These are phyloP conservation scores for Fusarium subglutinans DNA, from an alignment of 2,329 filamentous ascomycete genomes.

Conservation along the genomic window DNA sequence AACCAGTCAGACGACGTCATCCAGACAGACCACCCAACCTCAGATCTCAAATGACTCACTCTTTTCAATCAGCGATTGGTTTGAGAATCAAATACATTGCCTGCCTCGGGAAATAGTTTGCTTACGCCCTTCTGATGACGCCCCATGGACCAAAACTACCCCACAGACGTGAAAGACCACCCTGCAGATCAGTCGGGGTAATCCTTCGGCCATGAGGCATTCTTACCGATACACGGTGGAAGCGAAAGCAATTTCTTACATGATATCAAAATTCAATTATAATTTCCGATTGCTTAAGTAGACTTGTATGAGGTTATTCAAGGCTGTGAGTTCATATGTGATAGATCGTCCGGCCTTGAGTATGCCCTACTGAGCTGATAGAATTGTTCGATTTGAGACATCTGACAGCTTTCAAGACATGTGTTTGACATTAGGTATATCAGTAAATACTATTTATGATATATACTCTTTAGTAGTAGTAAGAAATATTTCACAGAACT, in stretches of 20 bases:
- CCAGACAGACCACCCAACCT: background rate
- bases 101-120: too few relatives aligned
- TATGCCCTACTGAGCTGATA: background rate
- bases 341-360: too few relatives aligned
- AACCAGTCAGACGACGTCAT: background rate
- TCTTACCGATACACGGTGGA: background rate
- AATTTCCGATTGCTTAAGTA: too few relatives aligned
- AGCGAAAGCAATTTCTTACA: background rate
- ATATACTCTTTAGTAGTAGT: too few relatives aligned
- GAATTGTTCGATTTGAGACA: too few relatives aligned
- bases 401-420: too few relatives aligned
- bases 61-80: background rate
- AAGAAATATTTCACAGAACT: too few relatives aligned
- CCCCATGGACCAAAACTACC: background rate
- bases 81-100: background rate
- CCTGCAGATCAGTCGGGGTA: conserved; percentile 3
- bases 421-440: too few relatives aligned
- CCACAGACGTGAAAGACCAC: background rate
- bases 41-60: background rate
- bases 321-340: too few relatives aligned
- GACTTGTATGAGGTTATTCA: too few relatives aligned
- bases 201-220: background rate
- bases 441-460: too few relatives aligned
- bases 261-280: too few relatives aligned
- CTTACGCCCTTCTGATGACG: background rate